Percentiles rank a stretch among this genome's conserved stretches.
These are phyloP conservation scores for Pulicaria dysenterica DNA, from an alignment of 129 eudicot genomes.

Conservation along the genomic window DNA sequence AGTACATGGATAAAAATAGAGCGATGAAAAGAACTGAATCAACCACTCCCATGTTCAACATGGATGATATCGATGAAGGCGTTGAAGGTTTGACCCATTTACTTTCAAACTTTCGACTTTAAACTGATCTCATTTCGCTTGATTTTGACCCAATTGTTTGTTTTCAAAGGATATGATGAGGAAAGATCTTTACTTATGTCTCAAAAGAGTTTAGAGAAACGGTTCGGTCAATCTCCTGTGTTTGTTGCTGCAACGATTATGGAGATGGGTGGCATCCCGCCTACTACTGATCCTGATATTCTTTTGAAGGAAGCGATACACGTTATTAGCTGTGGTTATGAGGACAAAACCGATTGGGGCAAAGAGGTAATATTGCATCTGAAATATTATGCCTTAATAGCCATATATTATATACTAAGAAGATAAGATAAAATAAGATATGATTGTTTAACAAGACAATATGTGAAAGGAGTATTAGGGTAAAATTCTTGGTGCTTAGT, in stretches of 20 bases:
- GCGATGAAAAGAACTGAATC: conserved; percentile 77
- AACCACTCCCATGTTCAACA: conserved; percentile 69
- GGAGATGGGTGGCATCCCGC: conserved; percentile 90
- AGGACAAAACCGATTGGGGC: conserved; percentile 89
- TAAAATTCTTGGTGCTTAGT: no score
- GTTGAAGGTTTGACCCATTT: conserved; percentile 57
- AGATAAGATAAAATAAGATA: no score
- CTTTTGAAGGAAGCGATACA: conserved; percentile 86
- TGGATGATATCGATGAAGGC: conserved; percentile 83
- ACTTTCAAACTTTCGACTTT: not conserved
- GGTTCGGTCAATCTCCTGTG: conserved; percentile 88
- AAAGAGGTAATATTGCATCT: conserved; percentile 62
- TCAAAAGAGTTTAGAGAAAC: conserved; percentile 82
- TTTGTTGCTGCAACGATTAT: conserved; percentile 86
- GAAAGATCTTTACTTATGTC: conserved; percentile 82
- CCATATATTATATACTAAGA: no score
- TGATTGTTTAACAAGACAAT: no score
- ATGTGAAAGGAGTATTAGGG: no score
- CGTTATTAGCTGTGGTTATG: conserved; percentile 87
- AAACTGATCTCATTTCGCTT: not conserved
- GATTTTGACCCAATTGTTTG: conserved; percentile 6
- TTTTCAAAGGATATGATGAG: conserved; percentile 67
- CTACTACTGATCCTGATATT: conserved; percentile 73
- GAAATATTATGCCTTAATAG: not conserved
- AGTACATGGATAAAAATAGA: conserved; percentile 64